Percentiles rank a stretch among this genome's conserved stretches.
Conservation (phyloP, 805 yeast species). For the Wickerhamiella lipophila region DNA sequence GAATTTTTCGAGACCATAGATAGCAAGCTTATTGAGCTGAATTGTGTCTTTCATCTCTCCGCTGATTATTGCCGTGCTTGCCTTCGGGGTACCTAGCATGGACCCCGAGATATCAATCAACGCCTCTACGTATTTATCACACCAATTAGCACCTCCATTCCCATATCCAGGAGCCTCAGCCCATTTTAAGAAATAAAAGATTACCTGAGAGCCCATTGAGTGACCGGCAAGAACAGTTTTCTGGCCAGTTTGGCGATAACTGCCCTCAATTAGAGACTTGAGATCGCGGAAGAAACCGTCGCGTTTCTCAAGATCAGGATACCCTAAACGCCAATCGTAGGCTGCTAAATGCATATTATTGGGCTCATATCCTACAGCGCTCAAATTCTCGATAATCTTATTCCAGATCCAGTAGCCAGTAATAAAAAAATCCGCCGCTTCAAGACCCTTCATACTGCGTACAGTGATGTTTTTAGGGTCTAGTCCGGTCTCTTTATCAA, state of each 20-base stretch:
- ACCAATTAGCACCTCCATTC: constrained; percentile 87
- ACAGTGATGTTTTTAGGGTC: constrained; percentile 76
- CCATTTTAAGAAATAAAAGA: constrained; percentile 87
- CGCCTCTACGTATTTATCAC: constrained; percentile 68
- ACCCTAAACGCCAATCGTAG: constrained; percentile 93
- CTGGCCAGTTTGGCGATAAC: constrained; percentile 39
- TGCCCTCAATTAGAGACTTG: constrained; percentile 58
- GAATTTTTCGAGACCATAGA: constrained; percentile 87
- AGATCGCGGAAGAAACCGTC: constrained; percentile 75
- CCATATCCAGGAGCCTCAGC: constrained; percentile 78
- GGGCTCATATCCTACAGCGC: constrained; percentile 89
- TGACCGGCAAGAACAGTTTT: constrained; percentile 77
- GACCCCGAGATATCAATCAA: constrained; percentile 83
- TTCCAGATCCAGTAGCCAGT: constrained; percentile 99
- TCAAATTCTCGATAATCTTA: constrained; percentile 83
- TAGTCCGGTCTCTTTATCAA: constrained; percentile 82
- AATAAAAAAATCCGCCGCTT: constrained; percentile 90
- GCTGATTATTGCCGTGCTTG: constrained; percentile 79
- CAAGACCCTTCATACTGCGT: constrained; percentile 91
- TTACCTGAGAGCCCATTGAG: constrained; percentile 92
- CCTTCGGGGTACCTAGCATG: constrained; percentile 87
- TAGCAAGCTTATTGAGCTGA: constrained; percentile 81
- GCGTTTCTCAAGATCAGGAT: constrained; percentile 72
- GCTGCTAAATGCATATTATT: constrained; percentile 82
- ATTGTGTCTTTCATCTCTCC: constrained; percentile 99